A percentile compares a stretch with the other conserved stretches of the same genome.
These are phyloP conservation scores for Gastrolobium bilobum DNA, from an alignment of 306 rosid genomes.

Conservation along the genomic window DNA sequence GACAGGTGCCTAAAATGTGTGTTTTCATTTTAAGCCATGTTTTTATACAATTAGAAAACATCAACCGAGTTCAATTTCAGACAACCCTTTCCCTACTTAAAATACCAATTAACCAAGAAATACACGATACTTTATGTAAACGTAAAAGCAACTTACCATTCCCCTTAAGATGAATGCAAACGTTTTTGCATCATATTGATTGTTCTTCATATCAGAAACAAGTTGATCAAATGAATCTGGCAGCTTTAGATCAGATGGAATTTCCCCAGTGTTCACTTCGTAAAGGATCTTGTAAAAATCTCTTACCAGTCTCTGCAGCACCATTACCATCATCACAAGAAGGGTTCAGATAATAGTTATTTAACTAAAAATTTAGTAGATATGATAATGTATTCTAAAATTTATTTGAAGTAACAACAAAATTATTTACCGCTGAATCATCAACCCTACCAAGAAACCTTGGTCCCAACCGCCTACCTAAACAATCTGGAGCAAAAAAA, in stretches of 20 bases:
- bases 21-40: neutral
- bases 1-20: neutral
- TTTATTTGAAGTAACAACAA: constrained; percentile 20
- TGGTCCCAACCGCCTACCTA: constrained; percentile 99
- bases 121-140: constrained; percentile 19
- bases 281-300: constrained; percentile 88
- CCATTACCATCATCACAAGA: constrained; percentile 53
- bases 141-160: constrained; percentile 68
- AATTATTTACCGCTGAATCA: constrained; percentile 83
- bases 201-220: constrained; percentile 84
- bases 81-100: constrained; percentile 19
- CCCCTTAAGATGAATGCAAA: constrained; percentile 85
- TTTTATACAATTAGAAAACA: constrained; percentile 18
- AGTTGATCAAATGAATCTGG: constrained; percentile 88
- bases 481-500: constrained; percentile 78
- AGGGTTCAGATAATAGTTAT: constrained; percentile 49
- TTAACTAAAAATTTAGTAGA: constrained; percentile 27
- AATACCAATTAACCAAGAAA: constrained; percentile 28
- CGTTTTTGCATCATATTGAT: constrained; percentile 85
- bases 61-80: constrained; percentile 42
- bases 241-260: constrained; percentile 78
- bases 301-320: constrained; percentile 80
- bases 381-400: constrained; percentile 12
- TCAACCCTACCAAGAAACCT: constrained; percentile 93
- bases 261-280: constrained; percentile 79